Conservation (phyloP, 306 rosid species). For the Glycine soja region DNA sequence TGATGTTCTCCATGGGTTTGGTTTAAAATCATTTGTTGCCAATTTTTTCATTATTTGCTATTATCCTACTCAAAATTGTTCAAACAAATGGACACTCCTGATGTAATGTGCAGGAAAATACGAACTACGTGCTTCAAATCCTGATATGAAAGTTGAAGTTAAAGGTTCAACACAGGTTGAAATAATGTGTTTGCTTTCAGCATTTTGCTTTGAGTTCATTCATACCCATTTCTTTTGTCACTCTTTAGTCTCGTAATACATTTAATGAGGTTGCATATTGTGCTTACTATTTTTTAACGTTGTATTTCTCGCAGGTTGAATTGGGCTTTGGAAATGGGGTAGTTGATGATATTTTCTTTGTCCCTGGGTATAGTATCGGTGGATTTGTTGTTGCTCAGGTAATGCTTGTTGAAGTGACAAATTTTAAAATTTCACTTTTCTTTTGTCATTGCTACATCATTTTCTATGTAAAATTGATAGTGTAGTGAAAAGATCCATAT, state of each 20-base stretch:
- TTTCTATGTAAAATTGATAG: slow-evolving; percentile 20
- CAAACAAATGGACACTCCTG: slow-evolving; percentile 28
- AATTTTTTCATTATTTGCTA: slow-evolving; percentile 26
- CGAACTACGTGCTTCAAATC: slow-evolving; percentile 78
- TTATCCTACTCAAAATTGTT: slow-evolving; percentile 22
- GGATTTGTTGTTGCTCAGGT: slow-evolving; percentile 99
- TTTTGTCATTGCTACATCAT: slow-evolving; percentile 16
- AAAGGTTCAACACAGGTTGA: slow-evolving; percentile 84
- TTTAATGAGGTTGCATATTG: slow-evolving; percentile 36
- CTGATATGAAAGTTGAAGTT: slow-evolving; percentile 77
- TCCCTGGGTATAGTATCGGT: slow-evolving; percentile 80
- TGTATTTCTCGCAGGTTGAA: slow-evolving; percentile 74
- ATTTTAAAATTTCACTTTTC: slow-evolving; percentile 5
- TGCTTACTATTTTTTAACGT: slow-evolving; percentile 37
- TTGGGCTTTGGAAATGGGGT: slow-evolving; percentile 82
- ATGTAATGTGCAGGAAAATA: slow-evolving; percentile 78
- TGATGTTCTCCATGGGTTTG: slow-evolving; percentile 9
- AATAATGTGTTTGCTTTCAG: slow-evolving; percentile 43
- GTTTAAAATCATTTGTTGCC: slow-evolving; percentile 7
- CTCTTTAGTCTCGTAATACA: slow-evolving; percentile 23
- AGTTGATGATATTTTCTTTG: slow-evolving; percentile 76
- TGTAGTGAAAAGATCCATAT: slow-evolving; percentile 25
- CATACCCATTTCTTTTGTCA: slow-evolving; percentile 25
- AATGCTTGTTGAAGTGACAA: slow-evolving; percentile 46
- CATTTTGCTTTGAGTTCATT: slow-evolving; percentile 35